Evolutionary conservation across 73 alveolate genomes (phyloP).

Genomic region (Uronychia setigera): DNA sequence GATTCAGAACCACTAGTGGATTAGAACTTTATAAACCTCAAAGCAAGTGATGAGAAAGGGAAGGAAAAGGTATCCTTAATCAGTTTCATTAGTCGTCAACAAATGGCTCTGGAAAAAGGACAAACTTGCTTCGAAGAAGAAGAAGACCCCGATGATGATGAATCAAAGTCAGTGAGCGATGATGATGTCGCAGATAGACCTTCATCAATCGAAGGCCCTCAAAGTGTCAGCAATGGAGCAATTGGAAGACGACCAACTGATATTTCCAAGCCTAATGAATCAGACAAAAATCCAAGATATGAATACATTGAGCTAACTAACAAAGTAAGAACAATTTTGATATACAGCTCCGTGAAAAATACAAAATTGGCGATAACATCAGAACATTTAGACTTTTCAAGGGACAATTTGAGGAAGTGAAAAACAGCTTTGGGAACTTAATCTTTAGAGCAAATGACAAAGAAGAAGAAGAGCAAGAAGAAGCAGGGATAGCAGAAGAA

Average conservation of each 20-base stretch:
- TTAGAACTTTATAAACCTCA: background rate
- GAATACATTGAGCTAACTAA: slow-evolving; percentile 1
- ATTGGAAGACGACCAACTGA: background rate
- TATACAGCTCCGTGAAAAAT: slow-evolving; percentile 12
- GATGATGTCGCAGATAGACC: background rate
- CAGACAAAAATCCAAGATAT: background rate
- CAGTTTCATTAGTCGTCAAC: background rate
- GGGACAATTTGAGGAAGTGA: slow-evolving; percentile 42
- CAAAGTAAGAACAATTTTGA: background rate
- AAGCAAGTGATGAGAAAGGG: background rate
- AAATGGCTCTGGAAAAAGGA: slow-evolving; percentile 1
- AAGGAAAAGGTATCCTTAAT: background rate
- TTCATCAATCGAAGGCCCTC: background rate
- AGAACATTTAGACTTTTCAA: slow-evolving; percentile 4
- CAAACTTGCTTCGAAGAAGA: background rate
- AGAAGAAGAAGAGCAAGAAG: slow-evolving; percentile 19
- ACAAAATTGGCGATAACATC: slow-evolving; percentile 32
- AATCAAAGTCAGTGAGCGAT: background rate
- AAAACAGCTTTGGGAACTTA: slow-evolving; percentile 1
- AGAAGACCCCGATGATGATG: background rate
- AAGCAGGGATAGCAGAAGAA: slow-evolving; percentile 18
- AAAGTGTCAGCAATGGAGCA: background rate
- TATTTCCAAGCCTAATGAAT: slow-evolving; percentile 1
- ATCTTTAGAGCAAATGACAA: background rate
- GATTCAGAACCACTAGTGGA: background rate